Base-by-base conservation (phyloP, 2,329 filamentous ascomycete genomes). In the Aureobasidium sp. region DNA sequence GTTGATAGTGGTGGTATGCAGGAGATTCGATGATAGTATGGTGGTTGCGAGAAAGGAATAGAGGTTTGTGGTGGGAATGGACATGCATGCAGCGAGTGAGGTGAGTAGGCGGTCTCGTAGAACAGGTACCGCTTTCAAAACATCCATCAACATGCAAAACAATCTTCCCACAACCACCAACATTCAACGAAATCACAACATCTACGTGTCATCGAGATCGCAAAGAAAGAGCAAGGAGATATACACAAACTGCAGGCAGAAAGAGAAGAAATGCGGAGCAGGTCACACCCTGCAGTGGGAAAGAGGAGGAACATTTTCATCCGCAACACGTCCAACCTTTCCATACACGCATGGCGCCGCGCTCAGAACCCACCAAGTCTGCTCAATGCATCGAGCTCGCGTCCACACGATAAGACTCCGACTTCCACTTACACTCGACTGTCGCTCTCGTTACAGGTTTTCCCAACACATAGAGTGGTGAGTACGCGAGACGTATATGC, bases 191-290 rank as follows among this genome's bases (percentile, higher is more conserved):
- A 9, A 37, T n/a, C n/a, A 7, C 12, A 15, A 8, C 17, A 20
- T 22, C 7, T 5, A 2, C 6, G 25, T 7, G n/a, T 37, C 15
- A 1, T 17, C 22, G 1, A 20, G 11, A 51, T 6, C 17, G 9
- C 0, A 2, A 39, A 36, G n/a, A 44, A 56, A 56, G 52, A 44
- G 52, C 39, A 22, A 56, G 52, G 39, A 55, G 37, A 31, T 5
- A 44, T 17, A 34, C 11, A 56, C 25, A 31, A 44, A 42, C 36
- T 55, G 51, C 51, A 42, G 51, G 36, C 36, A n/a, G 6, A 42
- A 55, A 55, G 51, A 55, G 51, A 55, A 41, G 51, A 41, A 55
- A 55, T 55, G 37, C 51, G 25, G 25, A 20, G 3, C 49, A 52
- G 34, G 49, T 17, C 29, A 52, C 15, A 52, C 9, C 49, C 34